Base-by-base conservation (phyloP, 2,329 filamentous ascomycete genomes). In the Phialophora macrospora region DNA sequence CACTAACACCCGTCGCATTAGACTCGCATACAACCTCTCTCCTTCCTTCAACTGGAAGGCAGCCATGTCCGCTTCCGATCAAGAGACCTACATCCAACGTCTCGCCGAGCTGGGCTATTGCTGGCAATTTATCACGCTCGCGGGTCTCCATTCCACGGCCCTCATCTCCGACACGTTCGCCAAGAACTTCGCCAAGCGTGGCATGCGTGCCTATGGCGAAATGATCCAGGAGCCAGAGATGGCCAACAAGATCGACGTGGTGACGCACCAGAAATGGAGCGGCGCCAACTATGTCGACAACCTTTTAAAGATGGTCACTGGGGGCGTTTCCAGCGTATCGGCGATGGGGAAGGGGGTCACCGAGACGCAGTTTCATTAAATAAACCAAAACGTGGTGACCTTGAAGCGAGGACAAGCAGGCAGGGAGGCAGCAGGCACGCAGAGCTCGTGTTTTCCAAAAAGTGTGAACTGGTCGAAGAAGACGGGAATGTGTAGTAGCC, bases 71-170 rank as follows among this genome's bases (percentile, higher is more conserved):
- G 88, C 90, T 71, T 84, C 86, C 60, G 94, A 98, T 78, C 95
- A 99, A 82, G 92, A 97, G 82, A 99, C 95, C 22, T 99, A 98
- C 83, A 99, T 99, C 82, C 84, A 88, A 69, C 91, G 95, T 49
- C 90, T 99, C 48, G 93, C 89, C 67, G 75, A 82, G 69, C 87
- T 99, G 56, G 95, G 95, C 69, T 99, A 99, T 87, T 96, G 92
- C 87, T 99, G 95, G 95, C 95, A 99, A 80, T 99, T 99, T 85
- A 99, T 99, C 83, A 99, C 95, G n/a, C 87, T 99, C 55, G 95
- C 94, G 4, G 95, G 95, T 72, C 85, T 99, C 76, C 95, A 99
- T 84, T 96, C 92, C 68, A 97, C 92, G 3, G 95, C 94, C 44
- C 87, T 99, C 60, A 96, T 97, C 81, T 90, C 89, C 74, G 88